A percentile compares a stretch with the other conserved stretches of the same genome.
These are phyloP conservation scores for Mycena citricolor DNA, from an alignment of 1,284 basidiomycete species.

Conservation along the genomic window DNA sequence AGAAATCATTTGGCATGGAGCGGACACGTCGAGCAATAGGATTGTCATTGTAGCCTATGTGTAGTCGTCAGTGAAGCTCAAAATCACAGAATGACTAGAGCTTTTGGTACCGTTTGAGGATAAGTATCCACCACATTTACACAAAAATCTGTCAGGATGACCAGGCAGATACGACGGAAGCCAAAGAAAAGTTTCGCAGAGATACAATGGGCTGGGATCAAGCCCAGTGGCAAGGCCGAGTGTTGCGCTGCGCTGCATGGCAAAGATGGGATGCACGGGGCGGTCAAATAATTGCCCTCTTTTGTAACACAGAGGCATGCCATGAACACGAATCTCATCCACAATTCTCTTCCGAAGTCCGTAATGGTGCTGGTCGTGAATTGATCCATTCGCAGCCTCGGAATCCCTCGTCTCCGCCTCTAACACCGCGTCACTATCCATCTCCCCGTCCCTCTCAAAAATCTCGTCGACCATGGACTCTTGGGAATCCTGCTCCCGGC, in stretches of 20 bases:
- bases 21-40: conserved; percentile 2
- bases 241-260: neutral
- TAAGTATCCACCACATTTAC: neutral
- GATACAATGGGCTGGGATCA: neutral
- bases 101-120: conserved; percentile 8
- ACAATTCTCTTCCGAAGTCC: neutral
- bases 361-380: neutral
- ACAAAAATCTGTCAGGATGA: neutral
- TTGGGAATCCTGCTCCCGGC: neutral
- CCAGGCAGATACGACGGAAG: conserved; percentile 4
- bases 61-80: neutral
- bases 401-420: neutral
- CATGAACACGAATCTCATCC: neutral
- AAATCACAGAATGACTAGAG: neutral
- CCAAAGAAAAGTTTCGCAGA: neutral
- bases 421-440: neutral
- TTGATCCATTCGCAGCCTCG: neutral
- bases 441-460: neutral
- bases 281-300: conserved; percentile 8
- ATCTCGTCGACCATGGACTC: conserved; percentile 2
- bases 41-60: conserved; percentile 18
- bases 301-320: neutral
- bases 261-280: conserved; percentile 6
- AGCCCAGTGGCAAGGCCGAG: neutral
- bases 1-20: neutral